Conservation (phyloP, 2,329 filamentous ascomycete genomes). For the Stemphylium vesicarium region DNA sequence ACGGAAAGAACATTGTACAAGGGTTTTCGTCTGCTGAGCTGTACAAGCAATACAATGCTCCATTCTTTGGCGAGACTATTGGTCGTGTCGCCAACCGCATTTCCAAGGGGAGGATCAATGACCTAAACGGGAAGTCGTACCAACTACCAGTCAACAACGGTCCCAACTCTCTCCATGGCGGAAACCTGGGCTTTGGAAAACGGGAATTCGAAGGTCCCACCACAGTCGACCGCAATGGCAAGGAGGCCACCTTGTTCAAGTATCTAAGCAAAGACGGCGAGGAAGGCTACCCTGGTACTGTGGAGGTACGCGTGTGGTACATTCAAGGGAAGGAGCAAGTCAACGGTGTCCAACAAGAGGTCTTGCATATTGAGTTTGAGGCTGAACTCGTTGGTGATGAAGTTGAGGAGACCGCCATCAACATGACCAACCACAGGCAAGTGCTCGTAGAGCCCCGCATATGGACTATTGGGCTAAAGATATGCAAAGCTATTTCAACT, state of each 20-base stretch:
- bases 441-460: background rate
- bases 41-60: conserved; percentile 75
- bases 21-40: conserved; percentile 77
- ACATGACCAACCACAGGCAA: conserved; percentile 94
- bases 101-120: conserved; percentile 70
- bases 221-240: conserved; percentile 59
- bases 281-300: conserved; percentile 86
- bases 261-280: conserved; percentile 78
- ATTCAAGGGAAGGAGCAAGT: conserved; percentile 71
- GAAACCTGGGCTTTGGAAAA: conserved; percentile 78
- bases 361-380: conserved; percentile 88
- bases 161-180: conserved; percentile 67
- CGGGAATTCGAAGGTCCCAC: conserved; percentile 75
- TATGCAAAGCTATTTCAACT: conserved; percentile 68
- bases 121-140: conserved; percentile 75
- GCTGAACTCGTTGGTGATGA: conserved; percentile 76
- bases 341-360: conserved; percentile 67
- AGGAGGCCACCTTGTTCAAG: conserved; percentile 55
- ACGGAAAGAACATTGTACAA: conserved; percentile 84
- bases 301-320: conserved; percentile 80
- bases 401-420: conserved; percentile 87
- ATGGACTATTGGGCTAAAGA: background rate
- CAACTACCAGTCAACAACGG: conserved; percentile 76
- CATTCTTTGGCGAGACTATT: conserved; percentile 93
- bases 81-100: conserved; percentile 85